These are phyloP conservation scores for Zalaria sp. DNA, from an alignment of 2,329 filamentous ascomycete genomes.

Conservation along the genomic window DNA sequence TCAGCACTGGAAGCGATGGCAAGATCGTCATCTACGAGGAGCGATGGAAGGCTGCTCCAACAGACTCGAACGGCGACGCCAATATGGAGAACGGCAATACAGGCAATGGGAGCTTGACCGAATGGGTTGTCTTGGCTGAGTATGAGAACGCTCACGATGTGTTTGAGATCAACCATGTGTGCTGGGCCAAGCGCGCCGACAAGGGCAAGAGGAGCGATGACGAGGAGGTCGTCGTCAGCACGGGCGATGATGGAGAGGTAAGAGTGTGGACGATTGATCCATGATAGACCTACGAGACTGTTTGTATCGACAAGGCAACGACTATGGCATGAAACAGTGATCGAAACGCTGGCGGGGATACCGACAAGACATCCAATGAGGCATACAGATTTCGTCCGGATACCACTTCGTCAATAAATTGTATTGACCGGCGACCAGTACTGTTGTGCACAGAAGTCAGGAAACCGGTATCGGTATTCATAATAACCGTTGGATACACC, in stretches of 20 bases:
- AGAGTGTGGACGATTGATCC: slow-evolving; percentile 58
- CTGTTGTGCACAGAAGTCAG: no score
- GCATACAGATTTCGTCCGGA: no score
- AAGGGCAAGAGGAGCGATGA: slow-evolving; percentile 41
- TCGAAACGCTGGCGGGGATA: no score
- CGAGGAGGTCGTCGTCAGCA: slow-evolving; percentile 81
- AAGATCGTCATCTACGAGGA: slow-evolving; percentile 68
- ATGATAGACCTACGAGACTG: not conserved
- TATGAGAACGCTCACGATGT: slow-evolving; percentile 69
- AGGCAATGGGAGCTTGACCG: slow-evolving; percentile 22
- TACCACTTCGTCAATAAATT: no score
- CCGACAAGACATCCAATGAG: no score
- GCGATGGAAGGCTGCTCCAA: slow-evolving; percentile 18
- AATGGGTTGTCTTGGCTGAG: slow-evolving; percentile 61
- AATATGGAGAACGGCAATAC: slow-evolving; percentile 13
- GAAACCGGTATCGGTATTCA: no score
- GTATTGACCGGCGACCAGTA: no score
- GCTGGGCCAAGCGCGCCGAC: slow-evolving; percentile 73
- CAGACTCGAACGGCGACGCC: slow-evolving; percentile 11
- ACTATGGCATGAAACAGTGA: no score
- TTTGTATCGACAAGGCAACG: no score
- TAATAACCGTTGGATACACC: no score
- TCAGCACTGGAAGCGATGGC: slow-evolving; percentile 83
- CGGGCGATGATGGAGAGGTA: slow-evolving; percentile 82
- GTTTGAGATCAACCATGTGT: slow-evolving; percentile 86